These are phyloP conservation scores for Trypanosoma lewisi DNA, from an alignment of 208 protist genomes.

Conservation along the genomic window DNA sequence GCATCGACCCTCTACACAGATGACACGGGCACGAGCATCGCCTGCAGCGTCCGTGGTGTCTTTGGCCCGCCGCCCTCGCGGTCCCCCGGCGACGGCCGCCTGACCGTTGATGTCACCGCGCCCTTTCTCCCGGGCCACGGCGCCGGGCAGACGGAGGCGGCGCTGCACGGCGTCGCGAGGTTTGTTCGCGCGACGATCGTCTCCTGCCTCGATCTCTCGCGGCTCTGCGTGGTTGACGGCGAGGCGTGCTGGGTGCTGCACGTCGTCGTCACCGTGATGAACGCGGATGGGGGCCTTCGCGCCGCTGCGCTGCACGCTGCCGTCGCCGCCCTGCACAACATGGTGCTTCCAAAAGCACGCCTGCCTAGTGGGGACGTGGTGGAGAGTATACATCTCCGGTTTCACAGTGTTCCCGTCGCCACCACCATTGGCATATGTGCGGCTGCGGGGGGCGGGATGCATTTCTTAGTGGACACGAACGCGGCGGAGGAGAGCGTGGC, in stretches of 20 bases:
- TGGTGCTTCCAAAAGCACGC: constrained; percentile 57
- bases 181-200: constrained; percentile 60
- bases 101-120: constrained; percentile 63
- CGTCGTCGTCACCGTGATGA: constrained; percentile 60
- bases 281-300: constrained; percentile 74
- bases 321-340: constrained; percentile 56
- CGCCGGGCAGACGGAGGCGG: constrained; percentile 33
- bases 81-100: constrained; percentile 51
- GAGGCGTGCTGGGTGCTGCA: constrained; percentile 87
- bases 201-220: constrained; percentile 49
- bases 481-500: constrained; percentile 74
- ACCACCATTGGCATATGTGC: constrained; percentile 46
- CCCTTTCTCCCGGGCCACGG: constrained; percentile 48
- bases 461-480: constrained; percentile 62
- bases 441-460: constrained; percentile 26
- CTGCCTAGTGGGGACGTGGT: constrained; percentile 74
- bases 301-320: constrained; percentile 60
- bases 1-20: constrained; percentile 78
- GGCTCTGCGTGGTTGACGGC: constrained; percentile 52
- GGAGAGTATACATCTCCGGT: constrained; percentile 34
- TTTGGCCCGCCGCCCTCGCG: constrained; percentile 68
- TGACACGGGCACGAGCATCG: constrained; percentile 55
- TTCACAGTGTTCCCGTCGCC: constrained; percentile 59
- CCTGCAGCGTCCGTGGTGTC: constrained; percentile 58
- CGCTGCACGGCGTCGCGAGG: constrained; percentile 72